phyloP scores from a whole-genome alignment of 129 eudicot species.

The Flaveria bidentis region DNA sequence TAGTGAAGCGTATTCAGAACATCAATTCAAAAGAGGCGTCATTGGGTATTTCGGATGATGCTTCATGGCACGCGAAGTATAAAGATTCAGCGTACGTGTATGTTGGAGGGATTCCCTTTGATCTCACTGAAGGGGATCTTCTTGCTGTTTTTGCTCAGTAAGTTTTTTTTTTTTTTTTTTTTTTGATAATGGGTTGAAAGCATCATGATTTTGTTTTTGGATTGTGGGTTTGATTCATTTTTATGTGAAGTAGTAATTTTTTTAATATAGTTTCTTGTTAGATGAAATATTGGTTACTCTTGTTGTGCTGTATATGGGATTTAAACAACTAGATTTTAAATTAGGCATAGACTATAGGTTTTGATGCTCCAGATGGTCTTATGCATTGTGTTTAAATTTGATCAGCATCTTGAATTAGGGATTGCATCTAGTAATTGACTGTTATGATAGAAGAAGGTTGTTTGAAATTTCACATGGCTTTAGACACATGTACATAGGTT shows the following conservation, averaged over 20 bases:
- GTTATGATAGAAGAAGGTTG: not conserved
- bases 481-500: not conserved
- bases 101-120: slow-evolving; percentile 88
- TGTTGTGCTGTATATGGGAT: not conserved
- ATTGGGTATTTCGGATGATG: slow-evolving; percentile 84
- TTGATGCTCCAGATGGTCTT: not conserved
- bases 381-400: not conserved
- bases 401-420: slow-evolving; percentile 21
- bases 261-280: not conserved
- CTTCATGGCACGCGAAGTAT: slow-evolving; percentile 95
- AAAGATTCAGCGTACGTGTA: slow-evolving; percentile 89
- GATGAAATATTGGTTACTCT: not conserved
- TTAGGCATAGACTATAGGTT: not conserved
- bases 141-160: slow-evolving; percentile 94
- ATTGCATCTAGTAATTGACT: slow-evolving; percentile 2
- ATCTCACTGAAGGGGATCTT: slow-evolving; percentile 95
- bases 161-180: slow-evolving; percentile 6
- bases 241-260: not conserved
- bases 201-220: not conserved
- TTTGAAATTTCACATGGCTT: not conserved
- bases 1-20: slow-evolving; percentile 91
- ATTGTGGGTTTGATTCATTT: not conserved
- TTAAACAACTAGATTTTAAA: not conserved
- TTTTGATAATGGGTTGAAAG: not conserved
- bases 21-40: slow-evolving; percentile 80